These are phyloP conservation scores for Phaeophleospora eucalypticola DNA, from an alignment of 2,329 filamentous ascomycete genomes.

Conservation along the genomic window DNA sequence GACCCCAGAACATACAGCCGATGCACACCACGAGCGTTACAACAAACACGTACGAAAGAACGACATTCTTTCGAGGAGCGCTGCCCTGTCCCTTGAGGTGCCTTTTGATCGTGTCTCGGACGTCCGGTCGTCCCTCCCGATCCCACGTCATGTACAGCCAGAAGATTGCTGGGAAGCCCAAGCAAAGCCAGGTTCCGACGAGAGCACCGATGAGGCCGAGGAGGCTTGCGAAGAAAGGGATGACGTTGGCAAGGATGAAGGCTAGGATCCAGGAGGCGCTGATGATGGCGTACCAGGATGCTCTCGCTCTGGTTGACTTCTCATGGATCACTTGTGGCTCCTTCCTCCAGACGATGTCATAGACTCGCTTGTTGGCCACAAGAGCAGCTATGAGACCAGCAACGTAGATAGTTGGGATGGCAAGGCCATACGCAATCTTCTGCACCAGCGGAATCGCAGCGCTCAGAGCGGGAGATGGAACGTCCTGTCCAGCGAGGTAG, in stretches of 20 bases:
- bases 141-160: constrained; percentile 17
- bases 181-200: constrained; percentile 64
- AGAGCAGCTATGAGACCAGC: constrained; percentile 68
- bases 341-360: constrained; percentile 30
- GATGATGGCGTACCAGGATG: constrained; percentile 61
- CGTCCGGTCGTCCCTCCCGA: too few relatives aligned
- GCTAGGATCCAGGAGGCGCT: constrained; percentile 55
- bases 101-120: too few relatives aligned
- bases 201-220: constrained; percentile 59
- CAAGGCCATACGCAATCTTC: constrained; percentile 67
- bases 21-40: too few relatives aligned
- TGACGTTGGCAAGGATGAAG: constrained; percentile 65
- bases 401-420: constrained; percentile 66
- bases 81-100: too few relatives aligned
- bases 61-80: too few relatives aligned
- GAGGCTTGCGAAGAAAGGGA: constrained; percentile 65
- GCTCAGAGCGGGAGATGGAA: constrained; percentile 61
- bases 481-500: constrained; percentile 57
- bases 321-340: constrained; percentile 5
- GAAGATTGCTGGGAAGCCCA: constrained; percentile 20
- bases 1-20: too few relatives aligned
- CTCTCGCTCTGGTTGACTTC: constrained; percentile 50
- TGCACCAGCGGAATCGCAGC: constrained; percentile 53
- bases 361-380: constrained; percentile 63
- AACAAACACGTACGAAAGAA: too few relatives aligned